Base-by-base conservation (phyloP, 169 alveolate species). In the Blepharisma undulans region DNA sequence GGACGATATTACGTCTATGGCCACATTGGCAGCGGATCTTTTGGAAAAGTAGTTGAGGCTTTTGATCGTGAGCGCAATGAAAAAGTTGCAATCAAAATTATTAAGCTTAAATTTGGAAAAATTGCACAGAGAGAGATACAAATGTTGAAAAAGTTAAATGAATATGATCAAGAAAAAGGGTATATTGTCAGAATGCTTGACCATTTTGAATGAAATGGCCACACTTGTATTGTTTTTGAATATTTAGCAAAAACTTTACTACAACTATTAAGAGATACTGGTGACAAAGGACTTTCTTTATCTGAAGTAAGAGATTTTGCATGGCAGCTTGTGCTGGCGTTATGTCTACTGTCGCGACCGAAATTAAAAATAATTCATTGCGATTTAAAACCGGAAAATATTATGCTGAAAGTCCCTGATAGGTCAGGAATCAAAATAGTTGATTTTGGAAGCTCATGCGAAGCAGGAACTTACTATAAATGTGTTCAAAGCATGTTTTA, bases 371-470 rank as follows among this genome's bases (percentile, higher is more conserved):
- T 96, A 3, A 93, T 96, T 0, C 98, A 96, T 90, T 96, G 98
- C 86, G 98, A 96, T 88, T 88, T 96, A 48, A 96, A 96, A 89
- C 98, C 97, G 2, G 98, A 96, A 91, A 96, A 96, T 92, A 94
- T 94, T n/a, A 84, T 97, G 59, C 85, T 96, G n/a, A 94, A 94
- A 29, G 91, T 92, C 61, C 92, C 92, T 25, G 86, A 89, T 33
- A 80, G 89, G 71, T 90, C 95, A 76, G 96, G 94, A 48, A 91
- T 95, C 0, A 93, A 93, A 90, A 82, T 95, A 77, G 93, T 95
- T 18, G 97, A 95, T 91, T 94, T 95, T 93, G 97, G 97, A 4
- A 91, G 95, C 80, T 88, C 96, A 59, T 93, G 96, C 81, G 91
- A 86, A 81, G 91, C 81, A 25, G 79, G 92, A 88, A 85, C 90